Base-by-base conservation (phyloP, 345 rosid species). In the Jatropha curcas region DNA sequence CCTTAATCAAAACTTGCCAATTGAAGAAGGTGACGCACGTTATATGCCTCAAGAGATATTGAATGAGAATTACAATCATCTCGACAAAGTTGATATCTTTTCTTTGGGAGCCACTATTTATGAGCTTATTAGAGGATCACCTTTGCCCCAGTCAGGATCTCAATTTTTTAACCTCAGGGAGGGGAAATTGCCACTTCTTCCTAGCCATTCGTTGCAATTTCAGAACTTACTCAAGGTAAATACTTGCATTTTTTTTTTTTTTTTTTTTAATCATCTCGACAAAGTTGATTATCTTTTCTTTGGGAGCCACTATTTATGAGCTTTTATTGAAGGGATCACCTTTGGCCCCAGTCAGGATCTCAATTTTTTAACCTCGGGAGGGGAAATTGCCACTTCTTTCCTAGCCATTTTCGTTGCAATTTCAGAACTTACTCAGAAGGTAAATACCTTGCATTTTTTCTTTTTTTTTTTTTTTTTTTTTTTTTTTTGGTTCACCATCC, bases 41-140 rank as follows among this genome's bases (percentile, higher is more conserved):
- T 96, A 96, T 81, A 96, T 96, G 99, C 99, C 99, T 53, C 99
- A 87, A 76, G 99, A 96, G 77, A 91, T 96, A 79, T 81, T 96
- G 72, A 96, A 91, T 60, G 99, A 96, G 74, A 76, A 87, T 68
- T 91, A 87, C 74, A 88, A 89, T 70, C 90, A 91, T 81, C 90
- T 96, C 0, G 92, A 91, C 78, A 96, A 93, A 85, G 99, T 91
- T 10, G 98, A 96, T 71, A 85, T 93, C 71, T 96, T 96, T 80
- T 96, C 98, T 50, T 74, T 93, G 75, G 99, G 94, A 63, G 96
- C 86, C 65, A 66, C 96, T 43, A 76, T 89, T 20, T 96, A 91
- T 71, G 98, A 91, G 82, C 92, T 93, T 72, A 78, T 90, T 33
- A 85, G 88, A 79, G 98, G 94, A 28, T 87, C 89, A 33, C 89